Conservation (phyloP, 352 stramenopile genomes). For the Globisporangium solare region DNA sequence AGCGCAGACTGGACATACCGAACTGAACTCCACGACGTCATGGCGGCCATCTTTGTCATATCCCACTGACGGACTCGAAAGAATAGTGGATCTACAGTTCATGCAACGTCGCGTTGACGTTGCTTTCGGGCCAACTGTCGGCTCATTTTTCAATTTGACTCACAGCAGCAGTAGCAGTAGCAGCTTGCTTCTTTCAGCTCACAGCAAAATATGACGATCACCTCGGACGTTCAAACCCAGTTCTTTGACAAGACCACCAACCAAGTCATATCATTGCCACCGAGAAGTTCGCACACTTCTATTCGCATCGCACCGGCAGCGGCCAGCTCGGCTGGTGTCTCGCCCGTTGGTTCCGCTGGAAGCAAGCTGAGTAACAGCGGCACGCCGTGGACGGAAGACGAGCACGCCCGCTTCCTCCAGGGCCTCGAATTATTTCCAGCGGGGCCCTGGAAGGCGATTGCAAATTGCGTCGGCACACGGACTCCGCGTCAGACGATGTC, state of each 20-base stretch:
- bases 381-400: slow-evolving; percentile 35
- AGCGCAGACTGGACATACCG: too few relatives aligned
- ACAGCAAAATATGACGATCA: slow-evolving; percentile 31
- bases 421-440: slow-evolving; percentile 42
- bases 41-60: too few relatives aligned
- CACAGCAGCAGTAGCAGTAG: slow-evolving; percentile 2
- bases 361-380: slow-evolving; percentile 6
- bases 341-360: not conserved
- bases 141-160: slow-evolving; percentile 2
- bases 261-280: slow-evolving; percentile 26
- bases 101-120: not conserved
- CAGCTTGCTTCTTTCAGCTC: slow-evolving; percentile 6
- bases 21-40: too few relatives aligned
- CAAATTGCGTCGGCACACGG: slow-evolving; percentile 35
- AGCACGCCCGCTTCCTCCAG: slow-evolving; percentile 45
- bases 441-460: slow-evolving; percentile 43
- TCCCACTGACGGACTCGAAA: not conserved
- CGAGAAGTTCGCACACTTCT: not conserved
- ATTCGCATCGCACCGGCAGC: not conserved
- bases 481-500: slow-evolving; percentile 51
- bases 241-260: slow-evolving; percentile 34
- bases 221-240: slow-evolving; percentile 24
- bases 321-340: not conserved
- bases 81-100: not conserved
- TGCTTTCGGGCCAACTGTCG: too few relatives aligned